phyloP scores from a whole-genome alignment of 176 grass and related monocot species.

The Eleusine coracana region DNA sequence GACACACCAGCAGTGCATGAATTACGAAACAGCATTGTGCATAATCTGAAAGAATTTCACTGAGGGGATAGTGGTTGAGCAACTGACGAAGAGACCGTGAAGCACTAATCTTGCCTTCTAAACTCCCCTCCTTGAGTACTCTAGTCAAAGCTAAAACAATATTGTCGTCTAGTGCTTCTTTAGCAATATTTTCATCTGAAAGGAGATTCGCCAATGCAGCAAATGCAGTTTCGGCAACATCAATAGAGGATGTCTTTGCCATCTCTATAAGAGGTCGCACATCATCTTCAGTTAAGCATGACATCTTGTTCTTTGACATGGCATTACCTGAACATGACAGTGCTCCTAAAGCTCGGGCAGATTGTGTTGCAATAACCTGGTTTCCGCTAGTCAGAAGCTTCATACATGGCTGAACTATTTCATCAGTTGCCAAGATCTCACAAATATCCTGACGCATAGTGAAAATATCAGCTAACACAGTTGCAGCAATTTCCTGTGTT shows the following conservation, averaged over 20 bases:
- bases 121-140: constrained; percentile 86
- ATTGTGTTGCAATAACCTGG: constrained; percentile 85
- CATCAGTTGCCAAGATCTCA: constrained; percentile 78
- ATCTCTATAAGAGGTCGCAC: constrained; percentile 87
- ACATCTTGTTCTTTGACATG: constrained; percentile 71
- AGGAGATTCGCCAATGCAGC: constrained; percentile 89
- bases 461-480: constrained; percentile 93
- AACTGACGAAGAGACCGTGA: constrained; percentile 72
- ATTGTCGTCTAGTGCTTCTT: constrained; percentile 74
- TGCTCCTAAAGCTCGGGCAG: constrained; percentile 89
- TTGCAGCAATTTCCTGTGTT: constrained; percentile 84
- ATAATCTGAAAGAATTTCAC: constrained; percentile 76
- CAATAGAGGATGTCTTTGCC: constrained; percentile 84
- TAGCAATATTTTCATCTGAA: constrained; percentile 77
- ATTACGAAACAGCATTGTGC: constrained; percentile 71
- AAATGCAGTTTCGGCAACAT: constrained; percentile 84
- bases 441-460: constrained; percentile 83
- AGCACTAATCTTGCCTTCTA: constrained; percentile 88
- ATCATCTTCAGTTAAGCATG: constrained; percentile 74
- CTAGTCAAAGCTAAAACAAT: constrained; percentile 75
- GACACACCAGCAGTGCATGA: constrained; percentile 74
- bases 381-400: constrained; percentile 94
- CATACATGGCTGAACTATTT: constrained; percentile 93
- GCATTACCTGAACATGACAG: constrained; percentile 66
- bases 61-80: constrained; percentile 76